A percentile compares a stretch with the other conserved stretches of the same genome.
Conservation (phyloP, 2,329 filamentous ascomycete species). For the Ophiostoma piceae region DNA sequence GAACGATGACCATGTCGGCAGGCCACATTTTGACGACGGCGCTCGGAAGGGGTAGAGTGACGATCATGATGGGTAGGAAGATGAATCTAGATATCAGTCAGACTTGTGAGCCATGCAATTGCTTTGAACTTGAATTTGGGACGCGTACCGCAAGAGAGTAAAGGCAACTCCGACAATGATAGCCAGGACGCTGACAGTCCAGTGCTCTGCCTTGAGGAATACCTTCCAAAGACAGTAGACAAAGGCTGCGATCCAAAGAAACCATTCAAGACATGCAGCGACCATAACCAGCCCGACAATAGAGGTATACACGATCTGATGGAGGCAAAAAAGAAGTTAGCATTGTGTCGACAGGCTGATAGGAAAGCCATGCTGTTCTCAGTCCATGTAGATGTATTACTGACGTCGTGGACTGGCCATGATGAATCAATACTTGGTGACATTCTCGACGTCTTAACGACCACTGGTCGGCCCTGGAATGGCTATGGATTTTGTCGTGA, state of each 20-base stretch:
- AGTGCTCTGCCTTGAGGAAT: slow-evolving; percentile 82
- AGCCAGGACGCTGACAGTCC: slow-evolving; percentile 74
- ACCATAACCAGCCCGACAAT: slow-evolving; percentile 78
- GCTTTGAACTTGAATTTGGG: slow-evolving; percentile 37
- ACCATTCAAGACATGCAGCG: slow-evolving; percentile 84
- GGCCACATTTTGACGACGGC: slow-evolving; percentile 71
- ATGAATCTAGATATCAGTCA: slow-evolving; percentile 53
- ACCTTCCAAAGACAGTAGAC: slow-evolving; percentile 86
- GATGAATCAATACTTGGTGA: slow-evolving; percentile 27
- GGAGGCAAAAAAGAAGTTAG: background rate
- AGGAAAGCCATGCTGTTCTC: background rate
- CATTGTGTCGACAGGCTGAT: background rate
- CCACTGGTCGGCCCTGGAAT: background rate
- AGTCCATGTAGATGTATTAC: slow-evolving; percentile 22
- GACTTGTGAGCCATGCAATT: background rate
- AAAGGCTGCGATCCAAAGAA: slow-evolving; percentile 91
- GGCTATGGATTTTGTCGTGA: background rate
- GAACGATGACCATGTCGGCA: slow-evolving; percentile 55
- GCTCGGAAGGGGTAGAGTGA: slow-evolving; percentile 77
- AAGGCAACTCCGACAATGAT: slow-evolving; percentile 67
- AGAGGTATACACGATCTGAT: slow-evolving; percentile 75
- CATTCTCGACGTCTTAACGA: background rate
- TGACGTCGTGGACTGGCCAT: slow-evolving; percentile 51
- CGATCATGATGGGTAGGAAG: slow-evolving; percentile 90
- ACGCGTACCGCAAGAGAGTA: slow-evolving; percentile 55